Conservation (phyloP, 345 rosid genomes). For the Rubroshorea leprosula region DNA sequence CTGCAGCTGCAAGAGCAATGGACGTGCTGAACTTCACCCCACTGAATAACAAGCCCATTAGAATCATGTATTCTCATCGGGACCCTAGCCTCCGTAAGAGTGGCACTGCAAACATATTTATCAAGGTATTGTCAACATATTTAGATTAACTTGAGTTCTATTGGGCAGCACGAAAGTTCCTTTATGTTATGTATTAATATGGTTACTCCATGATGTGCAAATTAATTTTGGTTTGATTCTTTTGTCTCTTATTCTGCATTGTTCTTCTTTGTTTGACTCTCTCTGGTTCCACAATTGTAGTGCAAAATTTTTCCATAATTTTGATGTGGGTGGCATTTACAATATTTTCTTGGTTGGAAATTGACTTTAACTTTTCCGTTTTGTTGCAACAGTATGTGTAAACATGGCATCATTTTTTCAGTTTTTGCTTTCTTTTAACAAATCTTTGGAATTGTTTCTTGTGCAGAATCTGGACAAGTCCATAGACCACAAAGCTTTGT, state of each 20-base stretch:
- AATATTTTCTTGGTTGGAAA: no score
- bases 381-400: no score
- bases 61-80: constrained; percentile 88
- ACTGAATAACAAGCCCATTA: constrained; percentile 65
- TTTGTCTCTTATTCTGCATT: neutral
- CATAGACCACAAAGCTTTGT: constrained; percentile 71
- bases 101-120: constrained; percentile 70
- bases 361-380: no score
- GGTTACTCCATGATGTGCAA: no score
- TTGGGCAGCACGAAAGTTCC: no score
- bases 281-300: no score
- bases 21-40: constrained; percentile 71
- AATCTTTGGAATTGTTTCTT: neutral
- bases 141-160: no score
- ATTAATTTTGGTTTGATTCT: no score
- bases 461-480: constrained; percentile 71
- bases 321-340: no score
- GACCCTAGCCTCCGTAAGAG: constrained; percentile 71
- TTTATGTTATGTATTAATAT: no score
- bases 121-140: constrained; percentile 34
- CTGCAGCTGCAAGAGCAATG: constrained; percentile 74
- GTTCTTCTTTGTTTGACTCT: no score
- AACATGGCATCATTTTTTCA: neutral
- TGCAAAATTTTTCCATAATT: no score
- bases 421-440: constrained; percentile 7